Conservation (phyloP, 371 early-diverging fungal genomes). For the Gilbertella persicaria region DNA sequence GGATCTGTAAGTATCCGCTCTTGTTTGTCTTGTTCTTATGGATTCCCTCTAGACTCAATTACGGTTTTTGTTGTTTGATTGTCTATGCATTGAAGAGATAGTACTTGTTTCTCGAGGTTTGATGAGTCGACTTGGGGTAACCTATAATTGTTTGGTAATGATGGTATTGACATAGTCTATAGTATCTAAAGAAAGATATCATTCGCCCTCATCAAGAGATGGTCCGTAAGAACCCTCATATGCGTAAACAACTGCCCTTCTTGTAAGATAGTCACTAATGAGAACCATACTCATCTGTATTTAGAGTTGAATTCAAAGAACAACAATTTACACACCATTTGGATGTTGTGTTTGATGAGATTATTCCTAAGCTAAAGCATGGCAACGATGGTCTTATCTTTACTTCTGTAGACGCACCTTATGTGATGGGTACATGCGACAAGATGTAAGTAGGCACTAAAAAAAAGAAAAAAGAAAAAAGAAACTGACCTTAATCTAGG, state of each 20-base stretch:
- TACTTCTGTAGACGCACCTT: slow-evolving; percentile 86
- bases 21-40: neutral
- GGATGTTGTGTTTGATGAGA: slow-evolving; percentile 61
- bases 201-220: slow-evolving; percentile 67
- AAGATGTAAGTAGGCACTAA: slow-evolving; percentile 65
- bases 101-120: slow-evolving; percentile 57
- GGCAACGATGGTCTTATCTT: slow-evolving; percentile 98
- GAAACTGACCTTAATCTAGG: too few species aligned
- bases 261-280: slow-evolving; percentile 45
- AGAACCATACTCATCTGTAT: neutral
- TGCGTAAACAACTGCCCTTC: slow-evolving; percentile 60
- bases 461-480: neutral
- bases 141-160: too few species aligned
- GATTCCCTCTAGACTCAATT: slow-evolving; percentile 24
- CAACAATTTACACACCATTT: slow-evolving; percentile 75
- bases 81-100: slow-evolving; percentile 60
- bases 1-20: slow-evolving; percentile 45
- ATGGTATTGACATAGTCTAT: slow-evolving; percentile 9
- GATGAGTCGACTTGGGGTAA: slow-evolving; percentile 75
- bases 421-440: slow-evolving; percentile 81
- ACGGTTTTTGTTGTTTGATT: slow-evolving; percentile 77
- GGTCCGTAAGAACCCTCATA: slow-evolving; percentile 45
- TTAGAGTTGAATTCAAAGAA: slow-evolving; percentile 67
- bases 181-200: slow-evolving; percentile 68
- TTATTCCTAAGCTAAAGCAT: slow-evolving; percentile 82